These are phyloP conservation scores for Aspergillus neotritici DNA, from an alignment of 2,329 filamentous ascomycete genomes.

Conservation along the genomic window DNA sequence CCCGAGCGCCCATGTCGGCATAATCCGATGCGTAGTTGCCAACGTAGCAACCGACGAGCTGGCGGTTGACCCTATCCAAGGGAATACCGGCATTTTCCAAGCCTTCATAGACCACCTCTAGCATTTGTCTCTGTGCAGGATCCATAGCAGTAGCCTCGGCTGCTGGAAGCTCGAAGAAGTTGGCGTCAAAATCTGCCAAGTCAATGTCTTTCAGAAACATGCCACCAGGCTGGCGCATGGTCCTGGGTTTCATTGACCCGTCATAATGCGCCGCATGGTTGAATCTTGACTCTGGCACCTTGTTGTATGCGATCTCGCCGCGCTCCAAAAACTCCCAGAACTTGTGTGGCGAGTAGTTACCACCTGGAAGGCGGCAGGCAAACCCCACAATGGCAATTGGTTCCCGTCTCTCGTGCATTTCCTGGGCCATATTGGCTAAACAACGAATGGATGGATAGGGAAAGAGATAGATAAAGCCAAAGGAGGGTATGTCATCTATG, in stretches of 20 bases:
- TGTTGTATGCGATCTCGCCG: not conserved
- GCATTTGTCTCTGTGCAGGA: constrained; percentile 17
- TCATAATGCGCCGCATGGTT: constrained; percentile 1
- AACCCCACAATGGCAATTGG: constrained; percentile 14
- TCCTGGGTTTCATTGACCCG: constrained; percentile 1
- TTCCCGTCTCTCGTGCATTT: too few relatives aligned
- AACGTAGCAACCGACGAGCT: constrained; percentile 2
- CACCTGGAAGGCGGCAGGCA: constrained; percentile 9
- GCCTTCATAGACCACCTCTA: constrained; percentile 19
- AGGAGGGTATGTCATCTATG: too few relatives aligned
- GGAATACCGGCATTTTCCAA: constrained; percentile 16
- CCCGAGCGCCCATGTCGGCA: constrained; percentile 6
- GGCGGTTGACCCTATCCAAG: constrained; percentile 2
- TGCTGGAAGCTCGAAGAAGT: constrained; percentile 25
- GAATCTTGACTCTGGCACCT: constrained; percentile 1
- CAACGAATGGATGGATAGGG: too few relatives aligned
- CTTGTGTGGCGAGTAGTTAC: not conserved
- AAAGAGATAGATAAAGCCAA: too few relatives aligned
- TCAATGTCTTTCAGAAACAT: constrained; percentile 22
- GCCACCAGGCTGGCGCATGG: constrained; percentile 3
- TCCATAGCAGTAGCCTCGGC: constrained; percentile 19
- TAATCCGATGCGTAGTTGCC: constrained; percentile 7
- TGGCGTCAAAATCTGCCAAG: constrained; percentile 20
- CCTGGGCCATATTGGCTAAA: too few relatives aligned
- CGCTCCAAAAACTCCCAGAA: constrained; percentile 10